Base-by-base conservation (phyloP, 2,329 filamentous ascomycete species). In the Fonsecaea monophora region DNA sequence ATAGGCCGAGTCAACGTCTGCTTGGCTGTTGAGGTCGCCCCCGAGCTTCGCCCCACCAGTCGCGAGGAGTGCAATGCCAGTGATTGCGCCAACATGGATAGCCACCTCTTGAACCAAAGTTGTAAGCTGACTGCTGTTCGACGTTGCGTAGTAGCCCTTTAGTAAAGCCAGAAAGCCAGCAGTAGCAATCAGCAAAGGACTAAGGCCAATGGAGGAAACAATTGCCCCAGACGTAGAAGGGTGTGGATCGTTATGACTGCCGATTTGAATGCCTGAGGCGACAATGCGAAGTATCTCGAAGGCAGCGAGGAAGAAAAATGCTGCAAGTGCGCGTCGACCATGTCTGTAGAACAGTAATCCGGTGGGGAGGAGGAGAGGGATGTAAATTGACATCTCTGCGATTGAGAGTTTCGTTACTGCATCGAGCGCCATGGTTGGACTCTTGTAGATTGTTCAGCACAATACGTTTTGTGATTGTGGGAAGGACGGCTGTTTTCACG, bases 271-370 rank as follows among this genome's bases (percentile, higher is more conserved):
- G 2, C 64, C 76, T 40, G 72, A 76, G 13, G 77, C 76, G 7
- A 79, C 64, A 30, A 82, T 76, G 8, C 77, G 76, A 0, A 81
- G 72, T 0, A 69, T 68, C 53, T 79, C 80, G 64, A 82, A 82
- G 4, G 74, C 62, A 35, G 74, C 64, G 4, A 82, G 70, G 63
- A 78, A 82, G 32, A 74, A 60, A 79, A 80, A 82, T 53, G 78
- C 78, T 4, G 82, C 48, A 4, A 79, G 59, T n/a, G 78, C 78
- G 5, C 67, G 18, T 40, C 71, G 65, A 35, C 77, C 76, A 66
- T 82, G 80, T 30, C 73, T 75, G 40, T 75, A 54, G 0, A 78
- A 64, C 38, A 79, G 60, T 63, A 75, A 81, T 4, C 76, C 35
- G 0, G 72, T 70, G 0, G 77, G 74, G 9, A 77, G 62, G 50